Conservation (phyloP, 2,329 filamentous ascomycete species). For the Atkinsonella texensis region DNA sequence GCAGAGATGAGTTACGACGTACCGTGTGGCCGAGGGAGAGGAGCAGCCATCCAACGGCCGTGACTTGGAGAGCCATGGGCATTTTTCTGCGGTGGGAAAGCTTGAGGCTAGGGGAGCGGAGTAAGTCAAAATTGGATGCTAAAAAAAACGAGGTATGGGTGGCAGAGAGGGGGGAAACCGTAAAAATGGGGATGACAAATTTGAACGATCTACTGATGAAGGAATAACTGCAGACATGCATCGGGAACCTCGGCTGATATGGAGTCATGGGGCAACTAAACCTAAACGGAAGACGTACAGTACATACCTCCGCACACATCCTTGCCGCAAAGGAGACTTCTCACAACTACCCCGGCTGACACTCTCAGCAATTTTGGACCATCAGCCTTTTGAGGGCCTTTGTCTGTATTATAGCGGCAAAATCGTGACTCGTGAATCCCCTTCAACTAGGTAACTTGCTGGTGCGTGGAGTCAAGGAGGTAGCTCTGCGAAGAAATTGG, state of each 20-base stretch:
- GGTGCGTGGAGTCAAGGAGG: no score
- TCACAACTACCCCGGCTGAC: no score
- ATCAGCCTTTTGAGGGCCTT: no score
- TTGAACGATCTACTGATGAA: not conserved
- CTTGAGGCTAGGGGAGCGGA: not conserved
- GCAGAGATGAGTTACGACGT: not conserved
- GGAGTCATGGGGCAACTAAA: not conserved
- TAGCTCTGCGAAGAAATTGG: no score
- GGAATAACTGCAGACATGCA: not conserved
- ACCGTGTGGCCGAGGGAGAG: constrained; percentile 9
- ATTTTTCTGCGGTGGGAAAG: not conserved
- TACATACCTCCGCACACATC: no score
- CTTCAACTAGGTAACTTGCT: no score
- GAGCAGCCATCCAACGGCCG: constrained; percentile 7
- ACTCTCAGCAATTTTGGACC: no score
- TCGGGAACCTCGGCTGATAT: not conserved
- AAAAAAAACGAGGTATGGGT: not conserved
- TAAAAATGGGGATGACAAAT: not conserved
- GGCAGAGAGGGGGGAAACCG: not conserved
- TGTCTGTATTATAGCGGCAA: no score
- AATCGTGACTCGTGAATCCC: no score
- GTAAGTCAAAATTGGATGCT: no score
- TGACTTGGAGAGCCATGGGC: constrained; percentile 6
- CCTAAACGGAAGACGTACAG: no score
- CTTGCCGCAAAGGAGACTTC: no score